Evolutionary conservation across 169 alveolate species (phyloP), one percentile per base, ranked within the genome.

Genomic region (Cryptosporidium parvum): DNA sequence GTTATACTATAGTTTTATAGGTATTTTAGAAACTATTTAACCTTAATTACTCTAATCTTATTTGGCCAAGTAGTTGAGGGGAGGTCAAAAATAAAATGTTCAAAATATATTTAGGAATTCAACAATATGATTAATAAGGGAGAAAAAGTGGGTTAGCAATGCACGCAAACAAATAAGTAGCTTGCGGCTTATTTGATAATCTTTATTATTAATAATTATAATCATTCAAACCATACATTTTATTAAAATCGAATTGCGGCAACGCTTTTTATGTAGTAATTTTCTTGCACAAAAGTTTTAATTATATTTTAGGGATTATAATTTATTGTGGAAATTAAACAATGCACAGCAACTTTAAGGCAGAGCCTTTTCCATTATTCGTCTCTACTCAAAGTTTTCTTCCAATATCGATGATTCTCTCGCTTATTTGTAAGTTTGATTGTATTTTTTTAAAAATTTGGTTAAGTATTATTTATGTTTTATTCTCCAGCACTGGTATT

Each of bases 371-470:
- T 42, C 89, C 89, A 39, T 4, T 48, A 67, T 80, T 80, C 12
- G 89, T 80, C n/a, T 62, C 73, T 21, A 80, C 75, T 44, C 69
- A 80, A 26, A 65, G 75, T 61, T 80, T 80, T 26, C 61, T 39
- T 23, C 39, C 89, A 26, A 65, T 59, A 31, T 80, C 89, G 18
- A 23, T 62, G 2, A 62, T 62, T 14, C 67, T 80, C 23, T 61
- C 67, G 23, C 7, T 59, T 21, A 9, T 80, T 21, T 80, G 89
- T 80, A 80, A 80, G 89, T 80, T 80, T 16, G 14, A 10, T 56
- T 10, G 26, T 23, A 45, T 39, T 56, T 39, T 56, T 59, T 51
- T 26, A 0, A 31, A 31, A 31, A 31, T 31, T 31, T 31, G 26
- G 31, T 1, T 21, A 26, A 39, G 21, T 12, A 48, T 72, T 3